These are phyloP conservation scores for Aspergillus hiratsukae DNA, from an alignment of 2,329 filamentous ascomycete species.

Conservation along the genomic window DNA sequence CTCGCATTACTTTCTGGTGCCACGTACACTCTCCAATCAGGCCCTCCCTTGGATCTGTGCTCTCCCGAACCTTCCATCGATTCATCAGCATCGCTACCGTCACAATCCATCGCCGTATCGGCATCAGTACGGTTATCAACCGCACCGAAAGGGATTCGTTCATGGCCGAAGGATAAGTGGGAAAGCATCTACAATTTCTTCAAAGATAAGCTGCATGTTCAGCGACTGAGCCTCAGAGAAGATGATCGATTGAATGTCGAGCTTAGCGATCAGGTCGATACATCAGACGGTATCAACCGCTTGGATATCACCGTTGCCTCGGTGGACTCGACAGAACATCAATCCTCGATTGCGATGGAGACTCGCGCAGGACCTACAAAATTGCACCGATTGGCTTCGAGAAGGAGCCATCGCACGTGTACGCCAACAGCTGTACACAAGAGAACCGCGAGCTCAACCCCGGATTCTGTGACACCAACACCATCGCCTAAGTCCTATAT, in stretches of 20 bases:
- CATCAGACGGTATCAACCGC: background rate
- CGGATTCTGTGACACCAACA: background rate
- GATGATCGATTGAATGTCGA: background rate
- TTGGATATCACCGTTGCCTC: background rate
- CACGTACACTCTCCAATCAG: background rate
- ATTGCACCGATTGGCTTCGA: background rate
- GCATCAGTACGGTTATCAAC: background rate
- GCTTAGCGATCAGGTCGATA: background rate
- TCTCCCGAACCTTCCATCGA: background rate
- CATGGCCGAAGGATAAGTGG: background rate
- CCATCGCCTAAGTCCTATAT: slow-evolving; percentile 4
- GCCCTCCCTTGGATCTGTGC: background rate
- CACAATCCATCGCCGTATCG: background rate
- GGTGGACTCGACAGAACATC: background rate
- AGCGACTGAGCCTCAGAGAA: background rate
- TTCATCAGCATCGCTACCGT: too few species aligned
- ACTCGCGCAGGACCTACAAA: background rate
- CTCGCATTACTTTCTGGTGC: background rate
- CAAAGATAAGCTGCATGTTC: background rate
- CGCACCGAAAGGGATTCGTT: background rate
- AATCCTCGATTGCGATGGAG: background rate
- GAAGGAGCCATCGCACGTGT: background rate
- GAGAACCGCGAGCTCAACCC: background rate
- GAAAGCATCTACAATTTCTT: background rate
- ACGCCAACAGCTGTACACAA: background rate